A percentile compares a stretch with the other conserved stretches of the same genome.
Conservation (phyloP, 176 grass and related monocot species). For the Otatea glauca region DNA sequence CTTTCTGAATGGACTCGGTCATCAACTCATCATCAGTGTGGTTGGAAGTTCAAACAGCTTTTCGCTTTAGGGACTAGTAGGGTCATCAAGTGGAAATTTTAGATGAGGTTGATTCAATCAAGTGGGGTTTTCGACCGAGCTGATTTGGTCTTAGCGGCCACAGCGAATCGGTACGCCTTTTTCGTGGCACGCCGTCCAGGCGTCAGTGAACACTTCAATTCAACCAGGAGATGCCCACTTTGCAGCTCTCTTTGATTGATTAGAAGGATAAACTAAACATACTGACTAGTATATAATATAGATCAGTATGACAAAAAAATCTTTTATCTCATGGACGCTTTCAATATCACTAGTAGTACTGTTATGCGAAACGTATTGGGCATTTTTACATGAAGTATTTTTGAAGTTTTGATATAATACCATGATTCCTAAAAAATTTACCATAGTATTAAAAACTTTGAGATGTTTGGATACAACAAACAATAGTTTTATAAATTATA, state of each 20-base stretch:
- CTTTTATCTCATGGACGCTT: too few species aligned
- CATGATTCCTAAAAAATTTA: too few species aligned
- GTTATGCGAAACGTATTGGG: too few species aligned
- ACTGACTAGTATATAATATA: background rate
- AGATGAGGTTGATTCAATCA: constrained; percentile 13
- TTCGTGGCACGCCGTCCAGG: background rate
- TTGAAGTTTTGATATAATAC: too few species aligned
- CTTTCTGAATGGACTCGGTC: background rate
- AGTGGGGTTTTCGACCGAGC: background rate
- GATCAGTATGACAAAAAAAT: too few species aligned
- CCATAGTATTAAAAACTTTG: too few species aligned
- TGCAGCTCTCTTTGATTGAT: background rate
- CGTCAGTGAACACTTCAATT: background rate
- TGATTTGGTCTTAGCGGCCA: constrained; percentile 38
- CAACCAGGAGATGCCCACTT: background rate
- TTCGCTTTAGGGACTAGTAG: background rate
- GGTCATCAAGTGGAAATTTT: constrained; percentile 28
- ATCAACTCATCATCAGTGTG: background rate
- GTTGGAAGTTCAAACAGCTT: constrained; percentile 5
- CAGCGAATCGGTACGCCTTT: constrained; percentile 21
- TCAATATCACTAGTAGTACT: too few species aligned
- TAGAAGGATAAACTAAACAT: background rate
- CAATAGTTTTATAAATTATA: too few species aligned
- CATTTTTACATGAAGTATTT: too few species aligned
- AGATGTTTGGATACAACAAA: too few species aligned